Percentiles rank a stretch among this genome's conserved stretches.
Conservation (phyloP, 1,139 yeast species). For the Yamadazyma jaroonii region DNA sequence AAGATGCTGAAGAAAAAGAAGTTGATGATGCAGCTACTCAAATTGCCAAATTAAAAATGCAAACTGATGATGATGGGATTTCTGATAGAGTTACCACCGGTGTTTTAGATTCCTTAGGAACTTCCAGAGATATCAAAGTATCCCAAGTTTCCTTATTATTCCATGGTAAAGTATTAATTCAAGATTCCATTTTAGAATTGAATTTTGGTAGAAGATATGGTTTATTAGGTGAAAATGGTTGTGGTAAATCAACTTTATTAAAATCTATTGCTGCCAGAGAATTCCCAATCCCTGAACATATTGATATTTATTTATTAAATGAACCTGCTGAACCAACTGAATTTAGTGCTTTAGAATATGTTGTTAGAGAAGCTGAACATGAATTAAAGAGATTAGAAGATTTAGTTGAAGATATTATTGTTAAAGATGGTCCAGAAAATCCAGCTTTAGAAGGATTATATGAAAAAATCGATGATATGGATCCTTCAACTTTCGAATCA, state of each 20-base stretch:
- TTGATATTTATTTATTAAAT: conserved; percentile 88
- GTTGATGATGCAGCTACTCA: conserved; percentile 69
- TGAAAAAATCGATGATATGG: conserved; percentile 95
- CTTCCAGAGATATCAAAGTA: conserved; percentile 92
- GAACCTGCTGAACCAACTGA: conserved; percentile 98
- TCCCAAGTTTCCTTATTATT: conserved; percentile 87
- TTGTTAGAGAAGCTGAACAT: conserved; percentile 92
- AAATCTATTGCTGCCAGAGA: conserved; percentile 95
- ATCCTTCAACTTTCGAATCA: conserved; percentile 91
- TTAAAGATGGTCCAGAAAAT: conserved; percentile 93
- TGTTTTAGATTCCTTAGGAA: conserved; percentile 82
- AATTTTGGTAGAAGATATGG: conserved; percentile 98
- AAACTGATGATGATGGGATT: conserved; percentile 88
- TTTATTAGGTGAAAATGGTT: conserved; percentile 96
- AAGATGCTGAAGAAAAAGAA: conserved; percentile 57
- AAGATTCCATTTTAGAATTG: conserved; percentile 87
- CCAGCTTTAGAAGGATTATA: conserved; percentile 81
- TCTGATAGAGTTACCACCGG: conserved; percentile 99
- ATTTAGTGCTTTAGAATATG: conserved; percentile 90
- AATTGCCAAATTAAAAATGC: conserved; percentile 84
- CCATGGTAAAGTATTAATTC: conserved; percentile 96
- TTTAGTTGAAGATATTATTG: conserved; percentile 83
- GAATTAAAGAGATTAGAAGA: conserved; percentile 91
- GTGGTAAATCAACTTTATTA: conserved; percentile 96
- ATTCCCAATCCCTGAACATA: conserved; percentile 88